A percentile compares a stretch with the other conserved stretches of the same genome.
Conservation (phyloP, 352 stramenopile species). For the Globisporangium lucens region DNA sequence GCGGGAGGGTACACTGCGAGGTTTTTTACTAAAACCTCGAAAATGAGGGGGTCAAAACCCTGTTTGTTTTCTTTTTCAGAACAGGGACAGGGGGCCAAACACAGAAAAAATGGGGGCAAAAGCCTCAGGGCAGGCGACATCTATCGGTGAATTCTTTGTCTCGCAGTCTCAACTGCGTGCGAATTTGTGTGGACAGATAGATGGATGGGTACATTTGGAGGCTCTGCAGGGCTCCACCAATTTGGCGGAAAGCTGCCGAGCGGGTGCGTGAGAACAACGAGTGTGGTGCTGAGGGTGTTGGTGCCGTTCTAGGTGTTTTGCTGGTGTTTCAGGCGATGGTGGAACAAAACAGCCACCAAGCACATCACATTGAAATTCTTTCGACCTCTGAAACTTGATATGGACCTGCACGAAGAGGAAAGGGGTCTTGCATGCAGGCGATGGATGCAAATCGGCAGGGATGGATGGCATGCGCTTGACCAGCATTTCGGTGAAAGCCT, state of each 20-base stretch:
- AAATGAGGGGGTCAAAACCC: slow-evolving; percentile 6
- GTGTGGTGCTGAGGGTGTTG: not conserved
- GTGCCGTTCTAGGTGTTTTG: not conserved
- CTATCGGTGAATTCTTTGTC: not conserved
- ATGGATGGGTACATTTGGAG: not conserved
- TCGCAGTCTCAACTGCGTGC: not conserved
- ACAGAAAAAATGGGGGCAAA: slow-evolving; percentile 11
- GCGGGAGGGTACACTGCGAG: not conserved
- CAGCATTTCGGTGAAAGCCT: too few species aligned
- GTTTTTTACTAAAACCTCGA: not conserved
- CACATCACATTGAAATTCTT: not conserved
- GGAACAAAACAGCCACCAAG: not conserved
- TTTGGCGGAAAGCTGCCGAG: too few species aligned
- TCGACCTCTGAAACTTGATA: slow-evolving; percentile 6
- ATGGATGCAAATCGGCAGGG: not conserved
- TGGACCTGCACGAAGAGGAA: not conserved
- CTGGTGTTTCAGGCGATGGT: not conserved
- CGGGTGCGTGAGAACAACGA: too few species aligned
- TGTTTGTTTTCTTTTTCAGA: not conserved
- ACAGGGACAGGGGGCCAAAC: slow-evolving; percentile 16
- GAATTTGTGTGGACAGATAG: too few species aligned
- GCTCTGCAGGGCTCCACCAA: not conserved
- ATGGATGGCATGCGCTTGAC: too few species aligned
- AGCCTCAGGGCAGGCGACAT: slow-evolving; percentile 29
- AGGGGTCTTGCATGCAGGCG: not conserved